A percentile compares a stretch with the other conserved stretches of the same genome.
Evolutionary conservation across 306 rosid species (phyloP).

Genomic region (Amphicarpaea edgeworthii): DNA sequence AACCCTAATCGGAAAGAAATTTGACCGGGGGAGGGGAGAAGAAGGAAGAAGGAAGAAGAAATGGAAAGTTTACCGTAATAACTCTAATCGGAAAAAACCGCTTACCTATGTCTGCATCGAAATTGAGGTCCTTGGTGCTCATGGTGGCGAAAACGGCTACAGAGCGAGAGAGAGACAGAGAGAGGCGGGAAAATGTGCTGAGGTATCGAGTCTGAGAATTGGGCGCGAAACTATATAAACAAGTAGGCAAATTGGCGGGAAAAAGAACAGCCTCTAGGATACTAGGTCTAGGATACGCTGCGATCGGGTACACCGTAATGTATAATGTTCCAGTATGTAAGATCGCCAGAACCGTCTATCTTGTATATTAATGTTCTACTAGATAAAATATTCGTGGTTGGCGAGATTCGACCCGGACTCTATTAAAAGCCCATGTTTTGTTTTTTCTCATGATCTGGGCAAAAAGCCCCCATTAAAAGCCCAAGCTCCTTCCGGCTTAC

Average conservation of each 20-base stretch:
- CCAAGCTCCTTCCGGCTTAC: no score
- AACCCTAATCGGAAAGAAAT: neutral
- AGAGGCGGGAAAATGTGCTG: neutral
- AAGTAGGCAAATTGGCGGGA: constrained; percentile 76
- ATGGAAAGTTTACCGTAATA: neutral
- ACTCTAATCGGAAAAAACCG: neutral
- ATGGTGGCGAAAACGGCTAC: constrained; percentile 49
- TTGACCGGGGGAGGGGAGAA: neutral
- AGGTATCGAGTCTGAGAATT: constrained; percentile 20
- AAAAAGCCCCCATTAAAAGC: no score
- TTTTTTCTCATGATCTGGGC: no score
- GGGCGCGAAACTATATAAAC: constrained; percentile 67
- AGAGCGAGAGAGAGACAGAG: neutral
- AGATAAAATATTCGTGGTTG: neutral
- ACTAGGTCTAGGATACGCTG: constrained; percentile 16
- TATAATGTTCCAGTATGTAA: neutral
- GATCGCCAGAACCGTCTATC: neutral
- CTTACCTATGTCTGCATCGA: constrained; percentile 76
- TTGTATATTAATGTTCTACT: neutral
- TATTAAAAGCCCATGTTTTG: no score
- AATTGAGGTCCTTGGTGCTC: constrained; percentile 62
- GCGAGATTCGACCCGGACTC: neutral
- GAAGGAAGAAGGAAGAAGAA: neutral
- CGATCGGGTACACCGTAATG: neutral
- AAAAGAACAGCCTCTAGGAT: constrained; percentile 38